These are phyloP conservation scores for Polyporus tsugae DNA, from an alignment of 1,284 basidiomycete genomes.

Conservation along the genomic window DNA sequence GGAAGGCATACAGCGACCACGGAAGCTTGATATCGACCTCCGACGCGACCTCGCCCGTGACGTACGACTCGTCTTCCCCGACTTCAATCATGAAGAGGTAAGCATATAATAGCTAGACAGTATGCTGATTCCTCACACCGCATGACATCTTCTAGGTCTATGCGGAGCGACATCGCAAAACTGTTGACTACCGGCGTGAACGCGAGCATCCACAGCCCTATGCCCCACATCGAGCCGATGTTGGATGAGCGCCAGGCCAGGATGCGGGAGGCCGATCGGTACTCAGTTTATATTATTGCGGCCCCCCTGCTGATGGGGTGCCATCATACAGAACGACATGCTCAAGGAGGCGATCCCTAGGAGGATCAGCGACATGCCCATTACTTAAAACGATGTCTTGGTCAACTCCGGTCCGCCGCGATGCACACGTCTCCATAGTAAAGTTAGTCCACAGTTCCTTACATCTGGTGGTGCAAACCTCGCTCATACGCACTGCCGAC, in stretches of 20 bases:
- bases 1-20: too few species aligned
- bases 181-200: slow-evolving; percentile 4
- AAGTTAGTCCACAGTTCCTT: slow-evolving; percentile 37
- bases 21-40: too few species aligned
- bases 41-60: too few species aligned
- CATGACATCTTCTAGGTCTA: too few species aligned
- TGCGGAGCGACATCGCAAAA: background rate
- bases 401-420: slow-evolving; percentile 52
- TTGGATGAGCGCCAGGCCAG: slow-evolving; percentile 33
- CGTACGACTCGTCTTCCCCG: too few species aligned
- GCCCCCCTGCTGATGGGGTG: background rate
- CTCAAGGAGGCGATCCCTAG: slow-evolving; percentile 46
- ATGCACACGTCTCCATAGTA: slow-evolving; percentile 51
- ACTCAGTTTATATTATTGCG: background rate
- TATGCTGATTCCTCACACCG: too few species aligned
- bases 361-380: slow-evolving; percentile 42
- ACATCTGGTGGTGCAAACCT: background rate
- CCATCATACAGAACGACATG: slow-evolving; percentile 48
- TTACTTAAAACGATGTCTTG: slow-evolving; percentile 49
- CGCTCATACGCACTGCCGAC: background rate
- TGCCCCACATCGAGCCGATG: slow-evolving; percentile 25
- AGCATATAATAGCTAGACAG: too few species aligned
- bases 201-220: slow-evolving; percentile 7
- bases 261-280: slow-evolving; percentile 21
- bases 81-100: too few species aligned